Evolutionary conservation across 495 filamentous ascomycete genomes (phyloP).

Genomic region (Penicillium diatomitis): DNA sequence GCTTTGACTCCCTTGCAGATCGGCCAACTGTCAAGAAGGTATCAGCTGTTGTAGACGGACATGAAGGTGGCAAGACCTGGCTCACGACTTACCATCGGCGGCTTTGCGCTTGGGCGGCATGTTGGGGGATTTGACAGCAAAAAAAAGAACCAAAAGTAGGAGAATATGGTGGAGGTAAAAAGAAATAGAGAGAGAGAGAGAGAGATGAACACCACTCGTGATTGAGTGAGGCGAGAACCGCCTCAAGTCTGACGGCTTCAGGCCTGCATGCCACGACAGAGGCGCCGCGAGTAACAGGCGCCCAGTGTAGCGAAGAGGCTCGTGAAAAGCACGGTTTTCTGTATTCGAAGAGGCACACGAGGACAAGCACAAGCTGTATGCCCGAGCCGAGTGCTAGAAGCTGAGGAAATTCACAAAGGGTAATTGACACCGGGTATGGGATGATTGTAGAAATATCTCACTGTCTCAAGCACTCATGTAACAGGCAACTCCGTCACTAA

Average conservation of each 20-base stretch:
- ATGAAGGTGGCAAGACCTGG: neutral
- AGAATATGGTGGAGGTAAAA: neutral
- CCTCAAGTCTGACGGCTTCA: conserved; percentile 10
- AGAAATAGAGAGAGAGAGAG: neutral
- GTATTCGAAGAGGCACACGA: neutral
- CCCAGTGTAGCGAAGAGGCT: neutral
- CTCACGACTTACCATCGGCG: conserved; percentile 32
- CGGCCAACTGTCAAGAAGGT: conserved; percentile 36
- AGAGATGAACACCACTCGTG: no score
- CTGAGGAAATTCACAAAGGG: no score
- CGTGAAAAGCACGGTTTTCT: neutral
- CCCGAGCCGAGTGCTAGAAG: no score
- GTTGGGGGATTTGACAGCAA: conserved; percentile 1
- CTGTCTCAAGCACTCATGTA: no score
- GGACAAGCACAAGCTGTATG: no score
- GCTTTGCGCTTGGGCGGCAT: conserved; percentile 82
- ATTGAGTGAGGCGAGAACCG: conserved; percentile 7
- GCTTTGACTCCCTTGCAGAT: conserved; percentile 51
- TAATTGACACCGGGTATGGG: no score
- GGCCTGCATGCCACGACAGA: conserved; percentile 15
- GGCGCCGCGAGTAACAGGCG: conserved; percentile 10
- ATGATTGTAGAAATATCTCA: no score
- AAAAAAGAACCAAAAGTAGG: neutral
- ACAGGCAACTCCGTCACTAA: no score
- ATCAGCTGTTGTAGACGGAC: conserved; percentile 11